A percentile compares a stretch with the other conserved stretches of the same genome.
phyloP scores from a whole-genome alignment of 371 early-diverging fungal species.

The Rhizopus stolonifer region DNA sequence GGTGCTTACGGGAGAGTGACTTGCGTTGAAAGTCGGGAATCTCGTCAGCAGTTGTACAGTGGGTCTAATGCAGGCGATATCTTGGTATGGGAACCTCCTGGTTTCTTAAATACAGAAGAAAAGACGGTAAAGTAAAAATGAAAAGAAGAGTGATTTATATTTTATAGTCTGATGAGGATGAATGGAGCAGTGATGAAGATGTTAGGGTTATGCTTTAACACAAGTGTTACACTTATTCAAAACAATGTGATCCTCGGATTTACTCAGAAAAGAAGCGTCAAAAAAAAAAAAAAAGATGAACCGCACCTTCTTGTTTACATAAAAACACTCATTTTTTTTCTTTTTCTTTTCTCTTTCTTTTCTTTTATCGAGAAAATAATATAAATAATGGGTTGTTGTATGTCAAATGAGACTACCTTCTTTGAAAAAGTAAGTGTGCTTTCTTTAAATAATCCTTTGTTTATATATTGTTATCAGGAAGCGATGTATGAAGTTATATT shows the following conservation, averaged over 20 bases:
- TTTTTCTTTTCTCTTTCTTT: slow-evolving; percentile 1
- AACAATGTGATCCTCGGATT: slow-evolving; percentile 16
- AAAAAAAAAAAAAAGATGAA: too few relatives aligned
- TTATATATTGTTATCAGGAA: slow-evolving; percentile 22
- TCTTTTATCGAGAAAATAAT: background rate
- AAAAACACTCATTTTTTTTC: slow-evolving; percentile 4
- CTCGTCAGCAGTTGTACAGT: slow-evolving; percentile 63
- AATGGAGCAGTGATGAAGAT: slow-evolving; percentile 33
- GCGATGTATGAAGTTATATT: slow-evolving; percentile 49
- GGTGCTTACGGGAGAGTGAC: slow-evolving; percentile 68
- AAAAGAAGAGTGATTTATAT: slow-evolving; percentile 8
- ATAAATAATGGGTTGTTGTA: slow-evolving; percentile 35
- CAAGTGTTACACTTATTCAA: background rate
- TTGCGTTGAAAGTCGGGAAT: slow-evolving; percentile 57
- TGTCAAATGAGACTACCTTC: slow-evolving; percentile 21
- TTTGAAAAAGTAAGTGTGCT: slow-evolving; percentile 27
- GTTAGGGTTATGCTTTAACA: slow-evolving; percentile 3
- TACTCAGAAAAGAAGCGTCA: background rate
- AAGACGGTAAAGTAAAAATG: background rate
- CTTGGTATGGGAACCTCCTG: slow-evolving; percentile 64
- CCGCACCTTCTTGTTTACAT: background rate
- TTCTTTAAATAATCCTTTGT: background rate
- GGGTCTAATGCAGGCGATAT: slow-evolving; percentile 69
- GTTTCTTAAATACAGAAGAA: slow-evolving; percentile 2
- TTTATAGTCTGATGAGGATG: slow-evolving; percentile 20